phyloP scores from a whole-genome alignment of 2,329 filamentous ascomycete genomes.

The Samsoniella hepiali region DNA sequence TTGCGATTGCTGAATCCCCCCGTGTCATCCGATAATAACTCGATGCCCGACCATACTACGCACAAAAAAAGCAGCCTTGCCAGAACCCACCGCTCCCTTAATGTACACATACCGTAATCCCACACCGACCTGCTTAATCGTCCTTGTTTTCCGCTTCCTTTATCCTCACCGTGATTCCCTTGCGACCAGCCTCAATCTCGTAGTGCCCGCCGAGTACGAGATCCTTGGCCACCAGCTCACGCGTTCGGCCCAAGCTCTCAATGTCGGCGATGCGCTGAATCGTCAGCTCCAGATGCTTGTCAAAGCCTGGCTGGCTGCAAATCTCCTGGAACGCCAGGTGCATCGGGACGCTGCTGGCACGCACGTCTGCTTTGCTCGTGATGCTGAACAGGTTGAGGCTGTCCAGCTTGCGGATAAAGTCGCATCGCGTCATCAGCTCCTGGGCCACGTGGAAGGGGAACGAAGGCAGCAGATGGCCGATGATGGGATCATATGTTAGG shows the following conservation, averaged over 20 bases:
- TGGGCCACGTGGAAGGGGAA: constrained; percentile 79
- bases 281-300: constrained; percentile 76
- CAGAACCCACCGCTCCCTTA: background rate
- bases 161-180: constrained; percentile 42
- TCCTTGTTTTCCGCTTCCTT: constrained; percentile 35
- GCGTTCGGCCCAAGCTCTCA: constrained; percentile 87
- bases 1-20: background rate
- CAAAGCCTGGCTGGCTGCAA: constrained; percentile 72
- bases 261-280: constrained; percentile 86
- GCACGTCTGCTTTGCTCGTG: constrained; percentile 78
- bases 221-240: constrained; percentile 93
- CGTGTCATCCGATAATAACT: background rate
- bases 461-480: constrained; percentile 73
- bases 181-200: constrained; percentile 49
- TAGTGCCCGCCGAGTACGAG: constrained; percentile 83
- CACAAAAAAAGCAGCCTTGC: background rate
- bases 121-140: constrained; percentile 29
- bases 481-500: constrained; percentile 62
- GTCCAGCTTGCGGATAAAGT: constrained; percentile 92
- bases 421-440: constrained; percentile 90
- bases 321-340: constrained; percentile 86
- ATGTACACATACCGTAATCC: constrained; percentile 2
- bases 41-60: background rate
- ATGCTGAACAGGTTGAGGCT: constrained; percentile 95
- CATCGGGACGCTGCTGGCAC: constrained; percentile 95